Evolutionary conservation across 768 basidiomycete genomes (phyloP), one percentile per base, ranked within the genome.

Genomic region (Kwoniella europaea): DNA sequence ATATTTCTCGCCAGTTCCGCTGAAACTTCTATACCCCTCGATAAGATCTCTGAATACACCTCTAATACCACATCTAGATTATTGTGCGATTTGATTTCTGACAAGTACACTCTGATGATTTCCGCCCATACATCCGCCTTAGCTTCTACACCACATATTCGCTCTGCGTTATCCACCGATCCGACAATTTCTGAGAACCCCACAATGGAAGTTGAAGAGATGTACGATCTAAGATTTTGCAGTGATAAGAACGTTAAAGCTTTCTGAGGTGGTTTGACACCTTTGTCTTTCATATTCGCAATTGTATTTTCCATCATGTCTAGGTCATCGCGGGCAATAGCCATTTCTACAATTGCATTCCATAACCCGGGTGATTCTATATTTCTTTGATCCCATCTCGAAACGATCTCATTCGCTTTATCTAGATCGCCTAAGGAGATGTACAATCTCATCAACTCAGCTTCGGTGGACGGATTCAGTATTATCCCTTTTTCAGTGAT

Each of bases 291-390:
- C 75, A 74, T 76, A 55, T 24, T 44, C n/a, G 10, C 29, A 52
- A 74, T 54, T 6, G 62, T 61, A 12, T 65, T 46, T 56, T 71
- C 58, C 18, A 76, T 58, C 6, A 43, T 60, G 9, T 57, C 29
- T 1, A 4, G 6, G n/a, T 73, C 63, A 5, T 63, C 27, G 35
- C 53, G 46, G 13, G 74, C 71, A 10, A 71, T 71, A 10, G 69
- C 57, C 9, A 67, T 42, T 42, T 76, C 74, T 9, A 76, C n/a
- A n/a, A 68, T 65, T 2, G 74, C 71, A 50, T 76, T 76, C 71
- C 71, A 73, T 43, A 73, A 18, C 7, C 53, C 66, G 29, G 69
- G 63, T 13, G 63, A 58, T 1, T 2, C 13, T 20, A 62, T 56
- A 1, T 59, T 56, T 2, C 35, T 43, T 10, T 24, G 18, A 1